Conservation (phyloP, 2,329 filamentous ascomycete genomes). For the Diaporthe vaccinii region DNA sequence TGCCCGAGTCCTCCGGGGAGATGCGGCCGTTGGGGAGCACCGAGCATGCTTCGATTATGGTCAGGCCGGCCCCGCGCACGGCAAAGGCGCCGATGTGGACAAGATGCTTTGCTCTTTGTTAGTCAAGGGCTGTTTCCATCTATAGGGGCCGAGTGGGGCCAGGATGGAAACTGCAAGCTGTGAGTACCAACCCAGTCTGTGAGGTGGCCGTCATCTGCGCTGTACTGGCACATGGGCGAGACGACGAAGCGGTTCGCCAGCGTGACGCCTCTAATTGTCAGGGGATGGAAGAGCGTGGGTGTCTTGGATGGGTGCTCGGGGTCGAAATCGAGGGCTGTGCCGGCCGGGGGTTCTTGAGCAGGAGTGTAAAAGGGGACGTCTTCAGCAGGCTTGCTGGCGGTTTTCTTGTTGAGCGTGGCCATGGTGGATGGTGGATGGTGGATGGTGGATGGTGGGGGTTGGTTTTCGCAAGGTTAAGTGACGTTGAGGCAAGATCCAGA, state of each 20-base stretch:
- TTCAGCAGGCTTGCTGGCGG: conserved; percentile 55
- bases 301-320: conserved; percentile 50
- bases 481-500: neutral
- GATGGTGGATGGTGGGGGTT: neutral
- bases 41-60: conserved; percentile 83
- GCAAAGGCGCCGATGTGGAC: conserved; percentile 86
- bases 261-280: conserved; percentile 66
- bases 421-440: conserved; percentile 1
- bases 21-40: conserved; percentile 85
- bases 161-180: conserved; percentile 58
- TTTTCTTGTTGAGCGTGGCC: conserved; percentile 41
- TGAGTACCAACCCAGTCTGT: conserved; percentile 71
- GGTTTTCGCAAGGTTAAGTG: neutral
- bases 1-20: conserved; percentile 81
- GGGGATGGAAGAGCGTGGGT: conserved; percentile 69
- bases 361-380: conserved; percentile 68
- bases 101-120: conserved; percentile 50
- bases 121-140: neutral
- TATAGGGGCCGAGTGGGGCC: neutral
- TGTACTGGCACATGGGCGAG: conserved; percentile 74
- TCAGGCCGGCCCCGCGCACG: conserved; percentile 79
- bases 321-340: conserved; percentile 55
- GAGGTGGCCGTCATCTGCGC: conserved; percentile 73
- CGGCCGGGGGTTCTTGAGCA: conserved; percentile 64
- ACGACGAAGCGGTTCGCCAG: conserved; percentile 71